These are phyloP conservation scores for Aspergillus hiratsukae DNA, from an alignment of 2,329 filamentous ascomycete genomes.

Conservation along the genomic window DNA sequence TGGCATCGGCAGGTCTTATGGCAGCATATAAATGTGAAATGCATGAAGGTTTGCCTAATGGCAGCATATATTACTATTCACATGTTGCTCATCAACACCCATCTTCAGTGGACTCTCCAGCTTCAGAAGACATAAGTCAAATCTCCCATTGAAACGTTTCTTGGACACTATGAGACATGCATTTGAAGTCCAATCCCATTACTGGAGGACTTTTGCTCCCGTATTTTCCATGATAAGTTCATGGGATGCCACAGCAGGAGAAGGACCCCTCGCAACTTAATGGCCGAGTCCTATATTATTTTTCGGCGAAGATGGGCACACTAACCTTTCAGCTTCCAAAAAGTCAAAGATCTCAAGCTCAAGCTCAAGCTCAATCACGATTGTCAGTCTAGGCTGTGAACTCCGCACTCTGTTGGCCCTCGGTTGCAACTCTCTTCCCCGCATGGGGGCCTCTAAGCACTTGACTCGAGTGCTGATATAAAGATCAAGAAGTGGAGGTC, in stretches of 20 bases:
- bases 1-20: neutral
- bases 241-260: neutral
- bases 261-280: neutral
- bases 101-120: neutral
- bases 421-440: neutral
- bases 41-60: neutral
- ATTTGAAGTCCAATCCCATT: neutral
- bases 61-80: neutral
- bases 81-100: neutral
- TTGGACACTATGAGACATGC: neutral
- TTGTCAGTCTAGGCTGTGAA: neutral
- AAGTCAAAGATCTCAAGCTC: neutral
- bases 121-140: no score
- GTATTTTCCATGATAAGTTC: neutral
- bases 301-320: neutral
- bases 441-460: neutral
- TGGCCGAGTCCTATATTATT: neutral
- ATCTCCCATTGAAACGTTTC: neutral
- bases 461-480: neutral
- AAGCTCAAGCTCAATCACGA: neutral
- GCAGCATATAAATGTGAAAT: neutral
- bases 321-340: neutral
- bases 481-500: neutral
- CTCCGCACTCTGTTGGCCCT: constrained; percentile 6
- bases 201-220: neutral